Evolutionary conservation across 805 yeast genomes (phyloP), one percentile per base, ranked within the genome.

Genomic region (Ogataea nonfermentans): DNA sequence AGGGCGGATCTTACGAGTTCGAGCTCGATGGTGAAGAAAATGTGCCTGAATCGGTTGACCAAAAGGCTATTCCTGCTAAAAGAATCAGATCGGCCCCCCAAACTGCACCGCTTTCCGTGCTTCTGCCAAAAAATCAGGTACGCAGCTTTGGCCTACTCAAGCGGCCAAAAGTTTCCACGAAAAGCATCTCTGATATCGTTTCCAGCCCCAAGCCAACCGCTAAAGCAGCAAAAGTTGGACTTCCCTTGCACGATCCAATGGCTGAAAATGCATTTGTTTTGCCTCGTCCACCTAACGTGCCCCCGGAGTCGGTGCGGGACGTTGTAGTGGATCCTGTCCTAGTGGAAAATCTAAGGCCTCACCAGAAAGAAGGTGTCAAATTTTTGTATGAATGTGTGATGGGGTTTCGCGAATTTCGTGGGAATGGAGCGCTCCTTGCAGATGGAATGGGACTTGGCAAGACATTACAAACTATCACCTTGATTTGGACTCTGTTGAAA

Each of bases 361-460:
- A 93, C 63, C 99, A 93, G 59, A 62, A 75, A 10, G 90, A 84
- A 48, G 99, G 96, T 2, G 85, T 91, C 0, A 59, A 64, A 37
- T 93, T 93, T 53, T 64, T 93, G 50, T 87, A 87, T 56, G 83
- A 84, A 41, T 86, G 96, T 51, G 74, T 90, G 1, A 76, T 84
- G 81, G 95, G 95, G 0, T 63, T 74, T 36, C 65, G 74, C 17
- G 72, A 70, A 4, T 62, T 62, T 14, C 65, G 67, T 2, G 75
- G 76, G 0, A 51, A 63, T 29, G 98, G 99, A 0, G 90, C 91
- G 2, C 63, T 93, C 4, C 61, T 93, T 29, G 99, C 99, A 0
- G 99, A 93, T 61, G 98, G 91, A 52, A 93, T 93, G 99, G 99
- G 99, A 0, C 67, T 93, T 12, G 96, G 96, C 2, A 85, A 85